Percentiles rank a stretch among this genome's conserved stretches.
phyloP scores from a whole-genome alignment of 176 grass and related monocot genomes.

The Secale cereale region DNA sequence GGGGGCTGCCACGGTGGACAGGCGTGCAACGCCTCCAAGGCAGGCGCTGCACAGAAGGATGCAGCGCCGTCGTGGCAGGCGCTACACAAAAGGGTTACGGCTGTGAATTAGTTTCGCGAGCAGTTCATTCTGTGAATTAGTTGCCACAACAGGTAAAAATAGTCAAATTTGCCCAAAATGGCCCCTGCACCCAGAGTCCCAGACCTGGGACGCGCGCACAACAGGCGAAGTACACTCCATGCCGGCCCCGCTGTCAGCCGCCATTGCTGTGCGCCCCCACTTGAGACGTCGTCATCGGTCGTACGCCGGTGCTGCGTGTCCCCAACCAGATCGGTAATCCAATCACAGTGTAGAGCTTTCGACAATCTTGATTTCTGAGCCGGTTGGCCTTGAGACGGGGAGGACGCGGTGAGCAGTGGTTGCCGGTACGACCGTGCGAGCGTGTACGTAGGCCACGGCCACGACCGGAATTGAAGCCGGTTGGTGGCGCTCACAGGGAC shows the following conservation, averaged over 20 bases:
- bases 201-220: no score
- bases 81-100: no score
- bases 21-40: no score
- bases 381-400: background rate
- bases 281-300: background rate
- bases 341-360: background rate
- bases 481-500: conserved; percentile 18
- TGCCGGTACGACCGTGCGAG: background rate
- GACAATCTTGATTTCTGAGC: background rate
- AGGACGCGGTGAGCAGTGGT: background rate
- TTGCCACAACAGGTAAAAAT: no score
- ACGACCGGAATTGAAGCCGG: background rate
- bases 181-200: background rate
- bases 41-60: no score
- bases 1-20: no score
- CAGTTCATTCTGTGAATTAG: no score
- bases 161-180: no score
- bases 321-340: no score
- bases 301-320: background rate
- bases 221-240: background rate
- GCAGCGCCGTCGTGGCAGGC: no score
- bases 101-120: no score
- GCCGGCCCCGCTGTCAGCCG: background rate
- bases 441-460: background rate
- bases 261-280: background rate